Percentiles rank a stretch among this genome's conserved stretches.
Conservation (phyloP, 306 rosid species). For the Ammopiptanthus mongolicus region DNA sequence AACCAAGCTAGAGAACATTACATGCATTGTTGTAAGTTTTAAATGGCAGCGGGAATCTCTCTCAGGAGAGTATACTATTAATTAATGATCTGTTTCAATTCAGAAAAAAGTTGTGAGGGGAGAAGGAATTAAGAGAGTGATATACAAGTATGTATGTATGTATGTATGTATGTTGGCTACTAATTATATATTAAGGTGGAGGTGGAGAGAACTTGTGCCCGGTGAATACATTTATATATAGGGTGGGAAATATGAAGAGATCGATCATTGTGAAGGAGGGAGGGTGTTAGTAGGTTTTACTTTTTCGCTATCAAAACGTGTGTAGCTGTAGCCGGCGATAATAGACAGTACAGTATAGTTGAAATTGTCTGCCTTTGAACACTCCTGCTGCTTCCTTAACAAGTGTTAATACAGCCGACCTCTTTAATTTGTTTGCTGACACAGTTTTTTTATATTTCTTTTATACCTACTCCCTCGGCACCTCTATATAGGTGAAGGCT, state of each 20-base stretch:
- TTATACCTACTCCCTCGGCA: too few relatives aligned
- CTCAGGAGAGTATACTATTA: neutral
- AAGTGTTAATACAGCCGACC: neutral
- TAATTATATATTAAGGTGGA: neutral
- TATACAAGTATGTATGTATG: neutral
- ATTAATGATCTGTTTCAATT: neutral
- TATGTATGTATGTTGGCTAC: neutral
- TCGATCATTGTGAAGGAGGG: neutral
- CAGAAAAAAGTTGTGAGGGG: neutral
- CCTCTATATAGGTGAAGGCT: too few relatives aligned
- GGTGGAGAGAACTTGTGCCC: neutral
- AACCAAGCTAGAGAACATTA: conserved; percentile 12
- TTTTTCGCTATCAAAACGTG: conserved; percentile 27
- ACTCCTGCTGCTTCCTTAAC: neutral
- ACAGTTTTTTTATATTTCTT: too few relatives aligned
- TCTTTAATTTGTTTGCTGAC: neutral
- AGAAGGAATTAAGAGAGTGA: neutral
- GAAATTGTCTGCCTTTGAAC: conserved; percentile 26
- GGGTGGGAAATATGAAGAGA: neutral
- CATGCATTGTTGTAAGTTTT: neutral
- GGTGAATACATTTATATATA: conserved; percentile 8
- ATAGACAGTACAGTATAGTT: neutral
- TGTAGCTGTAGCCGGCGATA: neutral
- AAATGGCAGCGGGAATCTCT: neutral
- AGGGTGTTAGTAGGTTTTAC: conserved; percentile 29